Conservation (phyloP, 2,329 filamentous ascomycete genomes). For the Neurospora sp. region DNA sequence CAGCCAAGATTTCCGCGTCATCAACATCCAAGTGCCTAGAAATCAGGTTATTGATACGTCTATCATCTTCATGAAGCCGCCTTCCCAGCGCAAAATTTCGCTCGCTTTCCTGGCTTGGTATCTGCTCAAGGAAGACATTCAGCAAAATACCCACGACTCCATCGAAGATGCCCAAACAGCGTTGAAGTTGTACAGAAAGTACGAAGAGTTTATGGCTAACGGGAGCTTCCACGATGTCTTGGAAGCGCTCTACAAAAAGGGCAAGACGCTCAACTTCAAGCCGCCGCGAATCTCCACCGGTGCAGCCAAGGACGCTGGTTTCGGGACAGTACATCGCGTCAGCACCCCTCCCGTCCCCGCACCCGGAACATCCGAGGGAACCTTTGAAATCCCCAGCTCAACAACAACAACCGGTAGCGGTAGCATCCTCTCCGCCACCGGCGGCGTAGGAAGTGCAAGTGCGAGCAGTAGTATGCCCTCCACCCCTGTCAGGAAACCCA, state of each 20-base stretch:
- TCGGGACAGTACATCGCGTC: neutral
- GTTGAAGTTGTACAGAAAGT: conserved; percentile 80
- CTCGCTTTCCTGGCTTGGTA: conserved; percentile 88
- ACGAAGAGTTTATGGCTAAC: conserved; percentile 77
- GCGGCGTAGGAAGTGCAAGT: neutral
- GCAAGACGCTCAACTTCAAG: conserved; percentile 39
- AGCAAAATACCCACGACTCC: conserved; percentile 84
- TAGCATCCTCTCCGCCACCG: neutral
- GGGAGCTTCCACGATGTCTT: conserved; percentile 77
- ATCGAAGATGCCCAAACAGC: conserved; percentile 93
- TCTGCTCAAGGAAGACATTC: conserved; percentile 87
- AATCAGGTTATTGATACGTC: conserved; percentile 90
- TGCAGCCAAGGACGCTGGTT: neutral
- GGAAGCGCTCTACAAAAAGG: conserved; percentile 66
- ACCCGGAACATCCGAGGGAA: neutral
- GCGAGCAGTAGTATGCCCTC: neutral
- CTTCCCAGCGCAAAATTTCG: conserved; percentile 75
- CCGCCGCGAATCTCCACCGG: conserved; percentile 21
- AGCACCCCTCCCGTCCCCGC: neutral
- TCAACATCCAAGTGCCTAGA: conserved; percentile 92
- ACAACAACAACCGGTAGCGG: neutral
- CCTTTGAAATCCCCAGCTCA: neutral
- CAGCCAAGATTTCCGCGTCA: conserved; percentile 92
- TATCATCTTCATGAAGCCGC: conserved; percentile 76
- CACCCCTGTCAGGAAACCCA: neutral